A percentile compares a stretch with the other conserved stretches of the same genome.
Conservation (phyloP, 345 rosid genomes). For the Sonneratia caseolaris region DNA sequence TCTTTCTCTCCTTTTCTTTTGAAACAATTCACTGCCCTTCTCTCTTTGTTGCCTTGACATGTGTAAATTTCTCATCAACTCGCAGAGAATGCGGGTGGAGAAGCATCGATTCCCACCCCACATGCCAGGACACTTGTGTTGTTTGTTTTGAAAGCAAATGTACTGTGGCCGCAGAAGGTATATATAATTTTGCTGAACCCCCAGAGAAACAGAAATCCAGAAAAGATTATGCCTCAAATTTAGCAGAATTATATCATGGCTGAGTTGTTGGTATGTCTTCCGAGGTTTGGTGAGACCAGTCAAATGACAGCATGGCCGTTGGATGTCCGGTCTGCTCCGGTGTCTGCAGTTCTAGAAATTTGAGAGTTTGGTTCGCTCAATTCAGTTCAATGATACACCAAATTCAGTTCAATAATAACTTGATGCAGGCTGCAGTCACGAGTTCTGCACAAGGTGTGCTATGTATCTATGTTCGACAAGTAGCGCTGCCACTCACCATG, state of each 20-base stretch:
- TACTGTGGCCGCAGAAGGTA: constrained; percentile 79
- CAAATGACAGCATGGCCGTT: no score
- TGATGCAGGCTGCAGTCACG: constrained; percentile 75
- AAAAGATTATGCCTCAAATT: not conserved
- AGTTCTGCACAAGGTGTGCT: constrained; percentile 81
- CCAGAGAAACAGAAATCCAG: not conserved
- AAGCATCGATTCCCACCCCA: constrained; percentile 29
- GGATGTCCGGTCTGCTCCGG: no score
- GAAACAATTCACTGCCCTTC: not conserved
- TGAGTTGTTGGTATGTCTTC: not conserved
- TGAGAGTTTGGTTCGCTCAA: not conserved
- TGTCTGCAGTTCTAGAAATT: not conserved
- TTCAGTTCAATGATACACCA: no score
- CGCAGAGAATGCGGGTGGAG: constrained; percentile 93
- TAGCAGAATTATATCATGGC: not conserved
- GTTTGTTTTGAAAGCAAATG: constrained; percentile 86
- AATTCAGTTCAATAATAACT: not conserved
- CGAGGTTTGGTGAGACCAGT: not conserved
- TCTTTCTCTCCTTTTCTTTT: not conserved
- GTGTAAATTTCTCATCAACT: not conserved
- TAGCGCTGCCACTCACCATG: constrained; percentile 34
- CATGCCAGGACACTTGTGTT: constrained; percentile 67
- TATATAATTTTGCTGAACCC: not conserved
- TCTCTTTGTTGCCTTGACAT: not conserved
- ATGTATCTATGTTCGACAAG: constrained; percentile 74